Evolutionary conservation across 345 rosid species (phyloP).

Genomic region (Eucalyptus sp.): DNA sequence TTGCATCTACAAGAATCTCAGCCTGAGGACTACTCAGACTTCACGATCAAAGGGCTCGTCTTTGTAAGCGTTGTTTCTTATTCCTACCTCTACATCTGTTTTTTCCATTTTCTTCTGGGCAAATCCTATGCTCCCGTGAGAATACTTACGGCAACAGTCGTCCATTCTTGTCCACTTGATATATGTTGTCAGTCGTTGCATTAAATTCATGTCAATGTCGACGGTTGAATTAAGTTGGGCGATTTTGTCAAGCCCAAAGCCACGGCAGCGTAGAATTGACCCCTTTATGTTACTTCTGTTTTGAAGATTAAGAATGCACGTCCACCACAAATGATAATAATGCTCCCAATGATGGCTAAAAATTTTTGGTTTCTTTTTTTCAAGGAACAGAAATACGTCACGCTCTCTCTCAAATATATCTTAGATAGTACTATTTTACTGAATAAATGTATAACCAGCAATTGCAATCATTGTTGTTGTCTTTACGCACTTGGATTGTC

Average conservation of each 20-base stretch:
- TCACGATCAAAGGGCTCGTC: constrained; percentile 43
- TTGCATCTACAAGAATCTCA: constrained; percentile 37
- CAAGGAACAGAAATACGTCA: not conserved
- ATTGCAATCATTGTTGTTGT: not conserved
- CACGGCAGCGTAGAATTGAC: not conserved
- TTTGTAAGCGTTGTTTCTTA: not conserved
- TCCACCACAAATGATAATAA: not conserved
- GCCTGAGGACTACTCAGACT: not conserved
- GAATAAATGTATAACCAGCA: not conserved
- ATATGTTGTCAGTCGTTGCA: not conserved
- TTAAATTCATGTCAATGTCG: not conserved
- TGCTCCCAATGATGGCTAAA: not conserved
- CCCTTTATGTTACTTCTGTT: not conserved
- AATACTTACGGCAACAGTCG: not conserved
- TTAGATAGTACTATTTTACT: not conserved
- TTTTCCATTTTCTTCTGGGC: not conserved
- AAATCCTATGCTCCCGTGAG: not conserved
- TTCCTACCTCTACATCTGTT: not conserved
- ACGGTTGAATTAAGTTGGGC: not conserved
- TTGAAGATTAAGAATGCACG: not conserved
- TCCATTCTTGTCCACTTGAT: not conserved
- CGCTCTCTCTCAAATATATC: not conserved
- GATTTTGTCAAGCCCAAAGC: not conserved
- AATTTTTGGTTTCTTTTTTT: not conserved
- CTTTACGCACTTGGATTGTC: not conserved